A percentile compares a stretch with the other conserved stretches of the same genome.
Conservation (phyloP, 106 monocot species). For the Apostasia shenzhenica region DNA sequence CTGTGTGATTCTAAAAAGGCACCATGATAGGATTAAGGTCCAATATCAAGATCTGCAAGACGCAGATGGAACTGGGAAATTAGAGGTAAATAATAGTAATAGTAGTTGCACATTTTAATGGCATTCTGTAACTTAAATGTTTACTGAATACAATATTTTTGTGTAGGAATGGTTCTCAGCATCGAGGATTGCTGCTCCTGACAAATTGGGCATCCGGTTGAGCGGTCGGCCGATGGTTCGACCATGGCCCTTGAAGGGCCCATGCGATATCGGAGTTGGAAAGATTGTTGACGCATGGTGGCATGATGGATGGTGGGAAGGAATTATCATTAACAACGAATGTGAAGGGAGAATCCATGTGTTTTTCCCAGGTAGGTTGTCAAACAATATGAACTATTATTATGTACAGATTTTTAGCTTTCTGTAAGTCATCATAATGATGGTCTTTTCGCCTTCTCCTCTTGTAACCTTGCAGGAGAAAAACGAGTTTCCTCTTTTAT, state of each 20-base stretch:
- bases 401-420: background rate
- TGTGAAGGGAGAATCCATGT: slow-evolving; percentile 43
- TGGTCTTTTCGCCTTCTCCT: background rate
- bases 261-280: slow-evolving; percentile 31
- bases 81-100: slow-evolving; percentile 48
- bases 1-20: slow-evolving; percentile 51
- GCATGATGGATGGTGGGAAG: slow-evolving; percentile 99
- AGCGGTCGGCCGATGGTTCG: slow-evolving; percentile 56
- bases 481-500: slow-evolving; percentile 3
- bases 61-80: slow-evolving; percentile 55
- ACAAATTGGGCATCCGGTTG: slow-evolving; percentile 48
- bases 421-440: too few relatives aligned
- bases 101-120: background rate
- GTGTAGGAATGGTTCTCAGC: slow-evolving; percentile 69
- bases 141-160: background rate
- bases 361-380: slow-evolving; percentile 72
- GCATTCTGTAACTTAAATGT: background rate
- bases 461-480: slow-evolving; percentile 16
- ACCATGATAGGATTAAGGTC: slow-evolving; percentile 60
- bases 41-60: slow-evolving; percentile 67
- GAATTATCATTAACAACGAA: slow-evolving; percentile 44
- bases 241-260: slow-evolving; percentile 24
- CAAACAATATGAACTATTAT: background rate
- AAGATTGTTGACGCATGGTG: slow-evolving; percentile 83
- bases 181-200: slow-evolving; percentile 38